phyloP scores from a whole-genome alignment of 176 grass and related monocot species.

The Oryza glaberrima region DNA sequence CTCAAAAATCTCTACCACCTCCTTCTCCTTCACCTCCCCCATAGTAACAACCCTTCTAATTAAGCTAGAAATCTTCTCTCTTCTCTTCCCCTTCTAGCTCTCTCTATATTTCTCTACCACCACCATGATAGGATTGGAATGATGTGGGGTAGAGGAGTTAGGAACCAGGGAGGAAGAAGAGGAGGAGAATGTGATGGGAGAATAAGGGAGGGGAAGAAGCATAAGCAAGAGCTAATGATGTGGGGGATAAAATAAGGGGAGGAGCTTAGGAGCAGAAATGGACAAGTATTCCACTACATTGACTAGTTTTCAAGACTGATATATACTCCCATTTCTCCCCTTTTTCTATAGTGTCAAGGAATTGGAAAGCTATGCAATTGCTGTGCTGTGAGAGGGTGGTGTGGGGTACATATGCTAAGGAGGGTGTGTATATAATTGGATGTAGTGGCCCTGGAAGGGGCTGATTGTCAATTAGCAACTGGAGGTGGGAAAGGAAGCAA shows the following conservation, averaged over 20 bases:
- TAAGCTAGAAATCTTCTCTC: neutral
- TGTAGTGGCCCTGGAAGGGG: conserved; percentile 22
- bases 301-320: conserved; percentile 69
- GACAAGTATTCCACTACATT: conserved; percentile 87
- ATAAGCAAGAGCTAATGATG: conserved; percentile 47
- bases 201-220: conserved; percentile 41
- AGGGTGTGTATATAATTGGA: conserved; percentile 23
- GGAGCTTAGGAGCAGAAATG: conserved; percentile 42
- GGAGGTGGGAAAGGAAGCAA: conserved; percentile 51
- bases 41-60: neutral
- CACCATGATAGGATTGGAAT: conserved; percentile 57
- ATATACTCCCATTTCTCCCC: conserved; percentile 53
- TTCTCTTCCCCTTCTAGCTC: conserved; percentile 18
- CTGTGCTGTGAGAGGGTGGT: conserved; percentile 48
- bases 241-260: conserved; percentile 49
- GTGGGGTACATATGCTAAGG: neutral
- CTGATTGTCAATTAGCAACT: conserved; percentile 39
- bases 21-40: conserved; percentile 57
- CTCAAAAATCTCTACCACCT: conserved; percentile 55
- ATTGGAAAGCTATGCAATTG: conserved; percentile 46
- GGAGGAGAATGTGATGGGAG: conserved; percentile 46
- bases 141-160: conserved; percentile 40
- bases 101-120: conserved; percentile 37
- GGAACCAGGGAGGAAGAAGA: conserved; percentile 64
- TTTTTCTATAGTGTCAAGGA: conserved; percentile 57